Evolutionary conservation across 352 stramenopile genomes (phyloP).

Genomic region (Elongisporangium anandrum): DNA sequence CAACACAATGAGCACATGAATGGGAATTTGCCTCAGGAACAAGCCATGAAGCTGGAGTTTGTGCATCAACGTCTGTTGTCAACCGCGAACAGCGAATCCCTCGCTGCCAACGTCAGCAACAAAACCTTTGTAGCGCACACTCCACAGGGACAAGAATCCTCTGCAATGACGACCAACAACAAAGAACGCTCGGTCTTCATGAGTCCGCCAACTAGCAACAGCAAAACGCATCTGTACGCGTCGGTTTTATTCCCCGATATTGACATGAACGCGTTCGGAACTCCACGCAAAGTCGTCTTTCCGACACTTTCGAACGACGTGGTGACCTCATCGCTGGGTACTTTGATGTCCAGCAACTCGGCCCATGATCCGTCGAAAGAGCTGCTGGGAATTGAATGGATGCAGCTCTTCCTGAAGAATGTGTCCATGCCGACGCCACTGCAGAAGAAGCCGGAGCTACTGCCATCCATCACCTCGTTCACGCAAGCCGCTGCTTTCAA

Average conservation of each 20-base stretch:
- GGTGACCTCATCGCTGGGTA: conserved; percentile 23
- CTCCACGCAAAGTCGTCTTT: conserved; percentile 20
- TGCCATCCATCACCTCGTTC: conserved; percentile 17
- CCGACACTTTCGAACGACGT: conserved; percentile 20
- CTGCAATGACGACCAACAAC: no score
- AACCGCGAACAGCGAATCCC: conserved; percentile 2
- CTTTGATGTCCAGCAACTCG: conserved; percentile 17
- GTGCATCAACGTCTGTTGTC: conserved; percentile 26
- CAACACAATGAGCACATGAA: conserved; percentile 32
- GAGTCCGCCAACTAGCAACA: not conserved
- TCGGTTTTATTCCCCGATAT: conserved; percentile 28
- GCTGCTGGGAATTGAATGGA: conserved; percentile 16
- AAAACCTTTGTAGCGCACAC: conserved; percentile 41
- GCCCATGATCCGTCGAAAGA: not conserved
- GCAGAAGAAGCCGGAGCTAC: conserved; percentile 27
- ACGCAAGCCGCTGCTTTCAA: conserved; percentile 24
- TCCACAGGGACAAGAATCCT: conserved; percentile 1
- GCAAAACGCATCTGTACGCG: conserved; percentile 1
- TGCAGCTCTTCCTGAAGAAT: conserved; percentile 23
- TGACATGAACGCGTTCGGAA: conserved; percentile 18
- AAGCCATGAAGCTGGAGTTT: conserved; percentile 33
- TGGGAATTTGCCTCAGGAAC: conserved; percentile 19
- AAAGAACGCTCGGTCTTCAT: no score
- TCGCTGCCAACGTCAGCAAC: not conserved
- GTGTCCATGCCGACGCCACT: conserved; percentile 13